Conservation (phyloP, 140 eudicot species). For the Oenanthe javanica region DNA sequence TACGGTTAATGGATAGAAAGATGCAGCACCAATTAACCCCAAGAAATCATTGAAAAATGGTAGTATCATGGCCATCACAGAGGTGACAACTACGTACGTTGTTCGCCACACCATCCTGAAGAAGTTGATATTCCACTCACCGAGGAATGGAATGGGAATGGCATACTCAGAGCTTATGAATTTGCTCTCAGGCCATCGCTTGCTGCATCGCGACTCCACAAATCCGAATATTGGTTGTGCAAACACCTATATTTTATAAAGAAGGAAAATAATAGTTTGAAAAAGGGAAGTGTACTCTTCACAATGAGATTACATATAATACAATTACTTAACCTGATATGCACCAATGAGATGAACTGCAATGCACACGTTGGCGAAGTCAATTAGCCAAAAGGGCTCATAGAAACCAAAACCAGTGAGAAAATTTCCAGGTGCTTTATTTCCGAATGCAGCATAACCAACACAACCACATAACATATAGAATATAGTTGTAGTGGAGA, state of each 20-base stretch:
- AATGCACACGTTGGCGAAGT: slow-evolving; percentile 50
- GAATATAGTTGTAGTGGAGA: slow-evolving; percentile 42
- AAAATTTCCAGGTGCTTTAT: slow-evolving; percentile 57
- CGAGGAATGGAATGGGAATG: slow-evolving; percentile 9
- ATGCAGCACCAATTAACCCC: slow-evolving; percentile 60
- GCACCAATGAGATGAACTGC: slow-evolving; percentile 61
- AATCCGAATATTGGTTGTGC: slow-evolving; percentile 53
- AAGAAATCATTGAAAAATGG: slow-evolving; percentile 75
- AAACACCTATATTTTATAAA: slow-evolving; percentile 33
- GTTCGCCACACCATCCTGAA: slow-evolving; percentile 66
- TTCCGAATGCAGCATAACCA: slow-evolving; percentile 57
- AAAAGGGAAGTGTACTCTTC: neutral
- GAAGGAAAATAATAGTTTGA: neutral
- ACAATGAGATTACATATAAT: neutral
- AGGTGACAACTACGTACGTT: slow-evolving; percentile 36
- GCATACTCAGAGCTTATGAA: slow-evolving; percentile 34
- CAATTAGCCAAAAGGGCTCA: slow-evolving; percentile 65
- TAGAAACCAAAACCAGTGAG: slow-evolving; percentile 59
- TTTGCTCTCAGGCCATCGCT: slow-evolving; percentile 47
- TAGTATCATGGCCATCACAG: slow-evolving; percentile 54
- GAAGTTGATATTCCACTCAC: slow-evolving; percentile 28
- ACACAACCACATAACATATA: slow-evolving; percentile 46
- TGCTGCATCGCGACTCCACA: slow-evolving; percentile 37
- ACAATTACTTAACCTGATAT: slow-evolving; percentile 29
- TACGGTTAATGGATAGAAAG: slow-evolving; percentile 77